A percentile compares a stretch with the other conserved stretches of the same genome.
These are phyloP conservation scores for Lentinula raphanica DNA, from an alignment of 768 basidiomycete species.

Conservation along the genomic window DNA sequence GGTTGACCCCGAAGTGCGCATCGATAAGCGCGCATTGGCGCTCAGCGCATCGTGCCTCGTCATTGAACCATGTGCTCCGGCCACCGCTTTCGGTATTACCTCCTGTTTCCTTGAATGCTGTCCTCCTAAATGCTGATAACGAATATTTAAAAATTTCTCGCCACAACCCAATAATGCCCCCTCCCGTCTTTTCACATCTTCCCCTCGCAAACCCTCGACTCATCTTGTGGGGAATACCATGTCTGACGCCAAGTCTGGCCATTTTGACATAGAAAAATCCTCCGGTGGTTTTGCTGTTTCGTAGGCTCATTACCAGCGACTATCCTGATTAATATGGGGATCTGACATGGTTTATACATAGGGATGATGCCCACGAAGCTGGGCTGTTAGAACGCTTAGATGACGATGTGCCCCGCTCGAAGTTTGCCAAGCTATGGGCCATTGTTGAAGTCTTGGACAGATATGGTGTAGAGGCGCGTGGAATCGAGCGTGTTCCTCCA, in stretches of 20 bases:
- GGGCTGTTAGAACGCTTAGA: neutral
- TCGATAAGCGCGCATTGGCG: too few species aligned
- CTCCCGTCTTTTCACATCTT: neutral
- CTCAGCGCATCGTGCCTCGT: too few species aligned
- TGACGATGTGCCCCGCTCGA: neutral
- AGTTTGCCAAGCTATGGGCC: neutral
- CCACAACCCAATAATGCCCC: neutral
- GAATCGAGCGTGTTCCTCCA: neutral
- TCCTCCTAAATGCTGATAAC: neutral
- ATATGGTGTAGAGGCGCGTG: neutral
- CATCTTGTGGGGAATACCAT: neutral
- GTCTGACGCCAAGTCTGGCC: neutral
- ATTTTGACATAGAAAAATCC: neutral
- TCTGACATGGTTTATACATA: neutral
- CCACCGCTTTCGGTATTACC: too few species aligned
- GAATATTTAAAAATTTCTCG: neutral
- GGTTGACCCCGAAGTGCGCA: too few species aligned
- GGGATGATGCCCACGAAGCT: neutral
- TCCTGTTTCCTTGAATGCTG: neutral
- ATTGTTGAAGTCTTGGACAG: neutral
- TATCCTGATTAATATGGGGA: too few species aligned
- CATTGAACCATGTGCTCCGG: neutral
- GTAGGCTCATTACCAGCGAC: too few species aligned
- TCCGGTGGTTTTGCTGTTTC: neutral
- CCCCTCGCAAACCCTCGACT: neutral